Conservation (phyloP, 1,284 basidiomycete species). For the Trametes hirsuta region DNA sequence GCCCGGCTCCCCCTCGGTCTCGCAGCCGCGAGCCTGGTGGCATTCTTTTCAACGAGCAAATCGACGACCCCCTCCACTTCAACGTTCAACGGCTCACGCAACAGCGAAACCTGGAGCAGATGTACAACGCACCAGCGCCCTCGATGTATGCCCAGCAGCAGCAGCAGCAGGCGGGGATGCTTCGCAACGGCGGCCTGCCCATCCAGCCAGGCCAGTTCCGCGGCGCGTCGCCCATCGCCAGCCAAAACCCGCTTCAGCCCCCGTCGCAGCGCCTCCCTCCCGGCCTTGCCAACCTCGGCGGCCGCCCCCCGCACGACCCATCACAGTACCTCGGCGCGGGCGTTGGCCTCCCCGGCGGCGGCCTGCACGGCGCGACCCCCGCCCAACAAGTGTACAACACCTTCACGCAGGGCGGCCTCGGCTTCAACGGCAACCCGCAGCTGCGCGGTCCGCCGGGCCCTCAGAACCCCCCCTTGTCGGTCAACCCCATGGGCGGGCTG, state of each 20-base stretch:
- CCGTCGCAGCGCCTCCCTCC: constrained; percentile 66
- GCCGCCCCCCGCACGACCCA: constrained; percentile 77
- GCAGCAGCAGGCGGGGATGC: constrained; percentile 53
- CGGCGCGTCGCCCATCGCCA: constrained; percentile 64
- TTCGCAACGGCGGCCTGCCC: constrained; percentile 56
- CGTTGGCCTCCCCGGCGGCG: constrained; percentile 49
- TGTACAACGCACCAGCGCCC: constrained; percentile 54
- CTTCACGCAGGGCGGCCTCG: constrained; percentile 46
- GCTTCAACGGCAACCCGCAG: constrained; percentile 52
- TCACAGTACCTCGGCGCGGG: constrained; percentile 63
- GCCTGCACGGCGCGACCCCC: constrained; percentile 50
- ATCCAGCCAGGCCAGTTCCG: constrained; percentile 69
- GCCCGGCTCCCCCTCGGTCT: constrained; percentile 58
- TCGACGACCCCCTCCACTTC: constrained; percentile 66
- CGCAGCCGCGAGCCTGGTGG: constrained; percentile 58
- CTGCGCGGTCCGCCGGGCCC: constrained; percentile 53
- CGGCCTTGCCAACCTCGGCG: constrained; percentile 82
- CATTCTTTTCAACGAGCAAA: constrained; percentile 57
- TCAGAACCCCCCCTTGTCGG: constrained; percentile 54
- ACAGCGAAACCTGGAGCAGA: constrained; percentile 56
- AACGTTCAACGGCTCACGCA: constrained; percentile 56
- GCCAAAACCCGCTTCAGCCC: constrained; percentile 50
- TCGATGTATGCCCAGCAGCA: constrained; percentile 50
- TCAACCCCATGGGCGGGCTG: constrained; percentile 48
- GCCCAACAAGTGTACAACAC: constrained; percentile 56